These are phyloP conservation scores for Neoscytalidium dimidiatum DNA, from an alignment of 2,329 filamentous ascomycete species.

Conservation along the genomic window DNA sequence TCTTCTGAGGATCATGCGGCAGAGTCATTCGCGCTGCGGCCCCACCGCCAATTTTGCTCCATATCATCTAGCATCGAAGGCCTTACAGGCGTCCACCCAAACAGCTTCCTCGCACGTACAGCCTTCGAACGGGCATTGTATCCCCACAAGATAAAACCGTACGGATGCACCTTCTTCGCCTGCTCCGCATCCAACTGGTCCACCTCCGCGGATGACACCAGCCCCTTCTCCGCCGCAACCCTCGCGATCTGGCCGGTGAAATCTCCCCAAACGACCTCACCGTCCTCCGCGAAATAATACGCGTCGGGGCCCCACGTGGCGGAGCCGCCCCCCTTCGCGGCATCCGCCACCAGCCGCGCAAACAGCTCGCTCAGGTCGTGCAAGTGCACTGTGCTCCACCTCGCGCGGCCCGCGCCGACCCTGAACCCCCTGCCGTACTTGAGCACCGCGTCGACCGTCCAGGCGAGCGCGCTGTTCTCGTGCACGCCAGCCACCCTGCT, in stretches of 20 bases:
- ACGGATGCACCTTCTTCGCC: neutral
- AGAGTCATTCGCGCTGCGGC: no score
- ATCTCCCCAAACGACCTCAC: conserved; percentile 64
- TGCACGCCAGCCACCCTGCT: conserved; percentile 23
- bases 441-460: conserved; percentile 52
- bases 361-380: conserved; percentile 63
- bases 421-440: conserved; percentile 54
- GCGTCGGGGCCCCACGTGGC: conserved; percentile 62
- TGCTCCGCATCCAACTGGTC: neutral
- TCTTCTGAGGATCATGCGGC: no score
- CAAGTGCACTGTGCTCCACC: conserved; percentile 59
- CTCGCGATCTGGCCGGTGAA: conserved; percentile 43
- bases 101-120: conserved; percentile 54
- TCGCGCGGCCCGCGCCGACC: conserved; percentile 58
- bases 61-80: no score
- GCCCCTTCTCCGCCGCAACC: conserved; percentile 46
- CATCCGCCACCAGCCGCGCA: conserved; percentile 53
- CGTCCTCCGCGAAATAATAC: conserved; percentile 70
- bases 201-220: neutral
- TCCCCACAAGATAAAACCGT: neutral
- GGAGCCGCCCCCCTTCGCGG: conserved; percentile 38
- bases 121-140: conserved; percentile 51
- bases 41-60: no score
- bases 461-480: conserved; percentile 53
- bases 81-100: conserved; percentile 58